A percentile compares a stretch with the other conserved stretches of the same genome.
Evolutionary conservation across 1,139 yeast genomes (phyloP).

Genomic region (Scheffersomyces illinoinensis): DNA sequence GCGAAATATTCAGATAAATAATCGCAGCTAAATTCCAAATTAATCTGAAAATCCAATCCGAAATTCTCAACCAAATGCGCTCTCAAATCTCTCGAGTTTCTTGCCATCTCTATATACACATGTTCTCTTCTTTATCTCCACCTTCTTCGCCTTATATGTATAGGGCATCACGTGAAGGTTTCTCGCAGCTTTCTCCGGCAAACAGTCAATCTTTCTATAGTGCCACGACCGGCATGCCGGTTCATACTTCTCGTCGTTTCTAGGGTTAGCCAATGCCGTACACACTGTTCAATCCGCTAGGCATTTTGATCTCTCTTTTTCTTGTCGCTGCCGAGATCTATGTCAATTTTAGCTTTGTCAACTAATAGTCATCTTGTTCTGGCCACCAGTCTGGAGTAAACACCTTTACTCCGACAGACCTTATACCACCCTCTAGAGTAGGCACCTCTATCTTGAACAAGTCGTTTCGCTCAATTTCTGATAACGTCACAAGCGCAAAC

Average conservation of each 20-base stretch:
- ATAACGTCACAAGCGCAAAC: slow-evolving; percentile 57
- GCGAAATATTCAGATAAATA: neutral
- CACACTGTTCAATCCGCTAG: neutral
- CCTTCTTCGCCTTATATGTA: neutral
- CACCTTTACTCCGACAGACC: slow-evolving; percentile 43
- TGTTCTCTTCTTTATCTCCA: neutral
- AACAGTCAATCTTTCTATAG: neutral
- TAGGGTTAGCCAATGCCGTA: neutral
- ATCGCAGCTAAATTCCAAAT: neutral
- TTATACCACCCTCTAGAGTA: slow-evolving; percentile 17
- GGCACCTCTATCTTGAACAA: slow-evolving; percentile 34
- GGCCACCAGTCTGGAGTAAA: slow-evolving; percentile 74
- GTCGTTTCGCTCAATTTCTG: slow-evolving; percentile 32
- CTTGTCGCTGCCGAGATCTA: neutral
- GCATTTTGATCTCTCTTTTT: neutral
- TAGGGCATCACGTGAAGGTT: neutral
- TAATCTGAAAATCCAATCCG: neutral
- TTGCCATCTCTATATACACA: no score
- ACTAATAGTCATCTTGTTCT: slow-evolving; percentile 13
- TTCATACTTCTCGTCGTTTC: neutral
- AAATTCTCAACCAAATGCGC: neutral
- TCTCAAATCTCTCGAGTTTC: neutral
- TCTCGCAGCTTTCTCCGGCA: neutral
- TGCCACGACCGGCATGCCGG: neutral
- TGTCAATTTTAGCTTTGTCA: neutral